Evolutionary conservation across 352 stramenopile genomes (phyloP).

Genomic region (Lagenidium giganteum): DNA sequence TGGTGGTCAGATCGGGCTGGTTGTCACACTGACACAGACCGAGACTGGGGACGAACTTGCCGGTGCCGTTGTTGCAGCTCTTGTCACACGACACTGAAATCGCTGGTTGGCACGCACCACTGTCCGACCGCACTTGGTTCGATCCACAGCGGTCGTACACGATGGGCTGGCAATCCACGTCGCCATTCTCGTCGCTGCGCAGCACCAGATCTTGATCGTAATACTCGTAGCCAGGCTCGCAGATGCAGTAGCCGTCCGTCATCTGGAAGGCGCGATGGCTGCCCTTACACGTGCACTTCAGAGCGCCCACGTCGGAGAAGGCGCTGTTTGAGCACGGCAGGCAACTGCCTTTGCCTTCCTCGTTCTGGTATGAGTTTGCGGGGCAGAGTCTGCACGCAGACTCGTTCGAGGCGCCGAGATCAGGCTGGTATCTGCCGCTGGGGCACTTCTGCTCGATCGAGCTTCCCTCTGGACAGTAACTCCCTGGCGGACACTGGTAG

Average conservation of each 20-base stretch:
- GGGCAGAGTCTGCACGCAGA: slow-evolving; percentile 64
- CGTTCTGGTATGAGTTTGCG: slow-evolving; percentile 77
- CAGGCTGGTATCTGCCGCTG: slow-evolving; percentile 72
- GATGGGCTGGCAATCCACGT: slow-evolving; percentile 89
- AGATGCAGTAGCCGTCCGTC: slow-evolving; percentile 89
- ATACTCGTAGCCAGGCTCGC: slow-evolving; percentile 88
- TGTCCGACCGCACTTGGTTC: slow-evolving; percentile 68
- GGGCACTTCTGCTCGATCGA: slow-evolving; percentile 59
- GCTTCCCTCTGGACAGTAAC: slow-evolving; percentile 67
- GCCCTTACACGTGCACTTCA: slow-evolving; percentile 78
- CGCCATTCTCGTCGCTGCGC: slow-evolving; percentile 75
- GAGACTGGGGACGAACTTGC: no score
- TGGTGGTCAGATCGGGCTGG: no score
- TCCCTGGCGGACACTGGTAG: slow-evolving; percentile 76
- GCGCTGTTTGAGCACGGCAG: slow-evolving; percentile 85
- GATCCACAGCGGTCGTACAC: slow-evolving; percentile 83
- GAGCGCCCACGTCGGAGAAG: slow-evolving; percentile 43
- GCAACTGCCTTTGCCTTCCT: slow-evolving; percentile 56
- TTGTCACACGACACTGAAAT: slow-evolving; percentile 37
- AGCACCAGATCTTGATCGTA: slow-evolving; percentile 85
- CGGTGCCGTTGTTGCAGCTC: slow-evolving; percentile 63
- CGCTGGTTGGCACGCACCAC: slow-evolving; percentile 55
- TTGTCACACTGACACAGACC: no score
- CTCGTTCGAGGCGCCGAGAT: slow-evolving; percentile 28
- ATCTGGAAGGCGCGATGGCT: slow-evolving; percentile 89